phyloP scores from a whole-genome alignment of 2,329 filamentous ascomycete genomes.

The Dissoconium aciculare region DNA sequence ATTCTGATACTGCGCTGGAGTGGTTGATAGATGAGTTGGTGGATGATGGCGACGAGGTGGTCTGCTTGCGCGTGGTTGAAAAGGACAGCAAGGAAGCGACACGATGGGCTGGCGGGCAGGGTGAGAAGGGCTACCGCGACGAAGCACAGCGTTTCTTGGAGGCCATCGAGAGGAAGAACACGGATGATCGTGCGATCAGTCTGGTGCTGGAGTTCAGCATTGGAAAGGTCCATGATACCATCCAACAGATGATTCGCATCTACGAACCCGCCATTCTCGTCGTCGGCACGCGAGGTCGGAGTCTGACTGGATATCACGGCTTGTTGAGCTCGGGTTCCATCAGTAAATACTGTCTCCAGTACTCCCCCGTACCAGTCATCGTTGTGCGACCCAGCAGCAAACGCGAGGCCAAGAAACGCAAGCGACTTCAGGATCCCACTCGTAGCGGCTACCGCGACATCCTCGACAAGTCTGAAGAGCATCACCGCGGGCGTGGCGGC shows the following conservation, averaged over 20 bases:
- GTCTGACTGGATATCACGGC: conserved; percentile 71
- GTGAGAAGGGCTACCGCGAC: conserved; percentile 46
- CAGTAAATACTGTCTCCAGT: conserved; percentile 87
- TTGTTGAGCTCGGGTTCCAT: conserved; percentile 68
- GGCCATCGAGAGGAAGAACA: conserved; percentile 65
- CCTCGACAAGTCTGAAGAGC: conserved; percentile 45
- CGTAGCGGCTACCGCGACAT: conserved; percentile 67
- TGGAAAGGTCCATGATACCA: conserved; percentile 78
- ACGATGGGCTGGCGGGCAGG: conserved; percentile 29
- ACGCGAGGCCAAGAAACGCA: conserved; percentile 76
- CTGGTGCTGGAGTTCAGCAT: conserved; percentile 76
- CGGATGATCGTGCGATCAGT: conserved; percentile 68
- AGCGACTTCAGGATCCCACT: conserved; percentile 61
- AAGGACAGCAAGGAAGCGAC: conserved; percentile 56
- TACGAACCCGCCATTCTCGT: conserved; percentile 86
- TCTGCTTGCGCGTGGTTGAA: conserved; percentile 78
- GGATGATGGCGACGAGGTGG: conserved; percentile 84
- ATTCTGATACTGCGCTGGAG: conserved; percentile 81
- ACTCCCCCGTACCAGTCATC: conserved; percentile 83
- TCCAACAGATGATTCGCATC: conserved; percentile 80
- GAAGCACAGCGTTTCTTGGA: conserved; percentile 63
- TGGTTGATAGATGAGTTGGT: conserved; percentile 87
- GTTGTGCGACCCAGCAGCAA: conserved; percentile 80
- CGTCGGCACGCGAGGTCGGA: conserved; percentile 75
- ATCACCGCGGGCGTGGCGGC: conserved; percentile 30